These are phyloP conservation scores for Mortierella sp. DNA, from an alignment of 371 early-diverging fungal species.

Conservation along the genomic window DNA sequence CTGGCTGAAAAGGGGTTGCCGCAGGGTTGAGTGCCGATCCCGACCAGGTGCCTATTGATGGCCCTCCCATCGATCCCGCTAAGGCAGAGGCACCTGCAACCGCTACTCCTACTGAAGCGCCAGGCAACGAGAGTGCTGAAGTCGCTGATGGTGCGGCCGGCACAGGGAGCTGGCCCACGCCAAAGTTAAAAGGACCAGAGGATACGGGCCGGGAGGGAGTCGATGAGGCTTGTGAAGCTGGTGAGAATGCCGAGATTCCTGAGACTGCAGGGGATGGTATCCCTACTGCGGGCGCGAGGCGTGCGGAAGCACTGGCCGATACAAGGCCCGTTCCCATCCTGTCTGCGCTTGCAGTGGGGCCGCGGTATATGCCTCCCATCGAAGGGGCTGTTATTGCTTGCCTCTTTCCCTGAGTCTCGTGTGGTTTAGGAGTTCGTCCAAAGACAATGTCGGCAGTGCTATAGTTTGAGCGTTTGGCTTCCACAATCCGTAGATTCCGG, in stretches of 20 bases:
- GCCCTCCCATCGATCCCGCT: background rate
- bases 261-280: background rate
- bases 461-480: conserved; percentile 32
- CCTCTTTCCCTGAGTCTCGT: background rate
- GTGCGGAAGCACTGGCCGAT: too few species aligned
- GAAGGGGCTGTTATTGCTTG: background rate
- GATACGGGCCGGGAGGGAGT: background rate
- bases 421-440: conserved; percentile 25
- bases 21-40: conserved; percentile 7
- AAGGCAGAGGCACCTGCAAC: background rate
- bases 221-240: background rate
- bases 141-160: background rate
- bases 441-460: conserved; percentile 26
- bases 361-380: too few species aligned
- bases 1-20: conserved; percentile 2
- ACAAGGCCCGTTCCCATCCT: too few species aligned
- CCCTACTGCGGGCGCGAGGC: too few species aligned
- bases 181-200: background rate
- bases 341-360: too few species aligned
- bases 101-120: background rate
- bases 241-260: background rate
- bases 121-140: background rate
- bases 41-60: background rate
- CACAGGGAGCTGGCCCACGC: background rate
- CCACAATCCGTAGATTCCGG: conserved; percentile 36